Base-by-base conservation (phyloP, 257 asterid genomes). In the Nicotiana attenuata region DNA sequence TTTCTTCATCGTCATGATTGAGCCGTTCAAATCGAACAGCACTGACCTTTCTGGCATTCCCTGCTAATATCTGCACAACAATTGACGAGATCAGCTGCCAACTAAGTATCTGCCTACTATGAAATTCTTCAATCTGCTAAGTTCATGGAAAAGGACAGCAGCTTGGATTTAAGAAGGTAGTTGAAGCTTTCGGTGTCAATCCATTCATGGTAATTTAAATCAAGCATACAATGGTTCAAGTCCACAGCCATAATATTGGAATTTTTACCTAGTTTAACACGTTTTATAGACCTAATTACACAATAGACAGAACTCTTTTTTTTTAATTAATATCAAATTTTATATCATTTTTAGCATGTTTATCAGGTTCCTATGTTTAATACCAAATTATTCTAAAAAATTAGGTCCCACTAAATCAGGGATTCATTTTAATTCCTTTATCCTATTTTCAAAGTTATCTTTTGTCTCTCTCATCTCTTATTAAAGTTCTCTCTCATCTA, bases 11-110 rank as follows among this genome's bases (percentile, higher is more conserved):
- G 1, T 89, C 96, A 89, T 41, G 47, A 7, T 85, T 90, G 85
- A 89, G 73, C 71, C 93, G 85, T 89, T 94, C 99, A 85, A 96
- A 96, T 57, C 99, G 87, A 78, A 93, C 97, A 9, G 99, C 97
- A 78, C 98, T 90, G 53, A 96, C 97, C 88, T 96, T 96, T 88
- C 99, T 91, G 13, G 97, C 98, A 83, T 96, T 91, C 85, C 99
- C 99, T 19, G 97, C 99, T 71, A 96, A 87, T 90, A 96, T 91
- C 99, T 94, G 89, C 92, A 87, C 61, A 81, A 83, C n/a, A 13
- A 35, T 17, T 5, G 63, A 80, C 33, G 73, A 57, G 4, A 86
- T 26, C 56, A 76, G 35, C 38, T 52, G 47, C 47, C 82, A 59
- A 79, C 41, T 78, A 59, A 22, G 28, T 45, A 68, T 71, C 7